These are phyloP conservation scores for Pulveroboletus ravenelii DNA, from an alignment of 768 basidiomycete genomes.

Conservation along the genomic window DNA sequence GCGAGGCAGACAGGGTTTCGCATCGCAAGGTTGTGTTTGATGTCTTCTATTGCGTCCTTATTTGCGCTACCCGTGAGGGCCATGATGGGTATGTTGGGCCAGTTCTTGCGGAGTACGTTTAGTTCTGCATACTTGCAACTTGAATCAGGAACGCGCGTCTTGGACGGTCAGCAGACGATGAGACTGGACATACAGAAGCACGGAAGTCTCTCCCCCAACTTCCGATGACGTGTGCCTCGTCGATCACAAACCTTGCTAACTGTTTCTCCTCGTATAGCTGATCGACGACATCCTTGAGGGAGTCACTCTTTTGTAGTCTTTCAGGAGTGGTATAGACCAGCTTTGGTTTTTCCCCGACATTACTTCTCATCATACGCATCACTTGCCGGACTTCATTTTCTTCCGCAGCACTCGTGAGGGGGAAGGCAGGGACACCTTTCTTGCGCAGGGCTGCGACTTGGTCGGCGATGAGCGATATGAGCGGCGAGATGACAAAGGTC, in stretches of 20 bases:
- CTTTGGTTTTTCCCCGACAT: constrained; percentile 43
- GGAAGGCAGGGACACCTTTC: constrained; percentile 65
- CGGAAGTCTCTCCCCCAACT: constrained; percentile 95
- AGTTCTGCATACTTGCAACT: constrained; percentile 60
- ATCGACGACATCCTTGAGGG: constrained; percentile 51
- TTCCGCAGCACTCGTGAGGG: constrained; percentile 57
- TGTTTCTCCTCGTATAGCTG: constrained; percentile 51
- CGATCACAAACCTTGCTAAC: constrained; percentile 88
- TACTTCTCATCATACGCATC: constrained; percentile 40
- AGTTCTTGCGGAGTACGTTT: constrained; percentile 63
- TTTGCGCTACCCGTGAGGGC: constrained; percentile 96
- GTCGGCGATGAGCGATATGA: constrained; percentile 84
- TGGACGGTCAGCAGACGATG: neutral
- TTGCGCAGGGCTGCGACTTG: constrained; percentile 67
- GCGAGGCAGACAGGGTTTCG: constrained; percentile 50
- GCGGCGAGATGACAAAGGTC: constrained; percentile 86
- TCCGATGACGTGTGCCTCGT: constrained; percentile 94
- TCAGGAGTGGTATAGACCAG: constrained; percentile 93
- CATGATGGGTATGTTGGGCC: constrained; percentile 84
- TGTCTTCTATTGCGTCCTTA: constrained; percentile 69
- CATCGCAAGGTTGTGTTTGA: constrained; percentile 66
- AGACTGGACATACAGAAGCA: constrained; percentile 51
- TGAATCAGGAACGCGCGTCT: constrained; percentile 9
- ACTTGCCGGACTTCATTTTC: constrained; percentile 37
- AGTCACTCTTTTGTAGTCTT: constrained; percentile 61